Evolutionary conservation across 2,329 filamentous ascomycete species (phyloP).

Genomic region (Fusarium palustre): DNA sequence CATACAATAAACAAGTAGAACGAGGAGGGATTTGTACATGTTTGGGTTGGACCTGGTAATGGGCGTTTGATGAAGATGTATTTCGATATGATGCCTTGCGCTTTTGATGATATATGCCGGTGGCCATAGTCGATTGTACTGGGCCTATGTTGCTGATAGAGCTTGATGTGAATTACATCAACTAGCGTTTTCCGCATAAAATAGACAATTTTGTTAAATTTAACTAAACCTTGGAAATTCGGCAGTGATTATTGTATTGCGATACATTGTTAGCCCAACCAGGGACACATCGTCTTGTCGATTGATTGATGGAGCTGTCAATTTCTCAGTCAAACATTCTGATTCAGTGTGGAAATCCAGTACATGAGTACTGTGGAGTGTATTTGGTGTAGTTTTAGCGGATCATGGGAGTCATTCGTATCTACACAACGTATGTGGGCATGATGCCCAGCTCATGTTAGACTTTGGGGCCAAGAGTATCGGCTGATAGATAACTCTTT

Average conservation of each 20-base stretch:
- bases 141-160: conserved; percentile 33
- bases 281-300: neutral
- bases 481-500: neutral
- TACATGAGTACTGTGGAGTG: neutral
- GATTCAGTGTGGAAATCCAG: neutral
- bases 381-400: neutral
- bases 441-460: neutral
- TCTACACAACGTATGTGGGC: neutral
- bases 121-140: conserved; percentile 23
- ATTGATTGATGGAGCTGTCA: neutral
- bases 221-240: neutral
- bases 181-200: conserved; percentile 40
- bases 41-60: conserved; percentile 37
- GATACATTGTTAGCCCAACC: neutral
- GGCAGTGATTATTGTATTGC: neutral
- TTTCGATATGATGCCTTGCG: conserved; percentile 43
- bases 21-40: conserved; percentile 30
- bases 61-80: conserved; percentile 46
- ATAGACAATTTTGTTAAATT: conserved; percentile 40
- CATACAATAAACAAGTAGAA: conserved; percentile 9
- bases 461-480: neutral
- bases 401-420: neutral
- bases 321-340: neutral
- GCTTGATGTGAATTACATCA: conserved; percentile 22
- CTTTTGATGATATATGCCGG: conserved; percentile 39